These are phyloP conservation scores for Fragilaria crotonensis DNA, from an alignment of 108 stramenopile species.

Conservation along the genomic window DNA sequence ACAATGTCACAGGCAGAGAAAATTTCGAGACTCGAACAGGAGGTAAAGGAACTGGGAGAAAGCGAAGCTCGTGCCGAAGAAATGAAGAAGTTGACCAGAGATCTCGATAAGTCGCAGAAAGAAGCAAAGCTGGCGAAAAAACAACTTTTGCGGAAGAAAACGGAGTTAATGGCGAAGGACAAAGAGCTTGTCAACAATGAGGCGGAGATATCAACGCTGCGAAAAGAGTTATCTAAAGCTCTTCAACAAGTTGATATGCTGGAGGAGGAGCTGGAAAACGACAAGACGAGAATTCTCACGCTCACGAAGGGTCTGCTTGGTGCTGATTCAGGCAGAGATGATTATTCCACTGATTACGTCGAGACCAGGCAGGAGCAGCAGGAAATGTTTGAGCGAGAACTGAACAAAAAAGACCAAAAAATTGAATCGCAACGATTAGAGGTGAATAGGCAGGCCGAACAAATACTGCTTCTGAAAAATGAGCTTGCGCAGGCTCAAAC, in stretches of 20 bases:
- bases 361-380: constrained; percentile 15
- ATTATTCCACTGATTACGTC: constrained; percentile 19
- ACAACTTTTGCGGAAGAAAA: constrained; percentile 9
- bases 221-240: constrained; percentile 20
- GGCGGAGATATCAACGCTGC: constrained; percentile 10
- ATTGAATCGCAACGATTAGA: not conserved
- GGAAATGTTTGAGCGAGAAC: constrained; percentile 10
- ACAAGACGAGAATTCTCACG: constrained; percentile 16
- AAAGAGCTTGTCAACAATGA: constrained; percentile 14
- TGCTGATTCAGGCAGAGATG: constrained; percentile 8
- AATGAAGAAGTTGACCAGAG: constrained; percentile 11
- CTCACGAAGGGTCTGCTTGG: constrained; percentile 25
- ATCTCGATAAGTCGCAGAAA: constrained; percentile 26
- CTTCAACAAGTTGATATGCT: constrained; percentile 12
- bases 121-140: constrained; percentile 13
- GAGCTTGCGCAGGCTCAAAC: not conserved
- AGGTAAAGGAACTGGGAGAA: not conserved
- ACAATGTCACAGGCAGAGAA: not conserved
- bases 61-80: not conserved
- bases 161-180: constrained; percentile 14
- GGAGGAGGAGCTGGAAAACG: constrained; percentile 17
- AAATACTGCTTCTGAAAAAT: not conserved
- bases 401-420: constrained; percentile 14
- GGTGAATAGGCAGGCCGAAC: not conserved
- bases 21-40: not conserved